Base-by-base conservation (phyloP, 2,329 filamentous ascomycete species). In the Dothideomycetes sp. region DNA sequence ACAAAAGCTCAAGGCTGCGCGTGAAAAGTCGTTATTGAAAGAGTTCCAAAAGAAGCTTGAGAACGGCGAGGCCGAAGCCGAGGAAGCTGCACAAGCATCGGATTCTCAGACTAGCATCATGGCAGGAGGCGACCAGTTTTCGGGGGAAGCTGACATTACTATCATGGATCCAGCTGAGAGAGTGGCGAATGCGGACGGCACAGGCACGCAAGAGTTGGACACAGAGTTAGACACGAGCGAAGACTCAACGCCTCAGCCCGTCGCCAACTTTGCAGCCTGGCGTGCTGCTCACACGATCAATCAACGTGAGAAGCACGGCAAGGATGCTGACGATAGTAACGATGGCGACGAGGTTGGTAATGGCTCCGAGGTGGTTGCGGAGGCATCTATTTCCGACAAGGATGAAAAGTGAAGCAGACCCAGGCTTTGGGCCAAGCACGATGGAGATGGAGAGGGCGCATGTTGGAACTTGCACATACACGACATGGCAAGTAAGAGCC, bases 51-150 rank as follows among this genome's bases (percentile, higher is more conserved):
- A 20, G 38, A 39, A 45, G 18, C 33, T 37, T 13, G 24, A 47
- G 41, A 24, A 35, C 11, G 44, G 18, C 15, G 39, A 32, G 12
- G 47, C 32, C 11, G 37, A 33, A 24, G 40, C 17, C 16, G 42
- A 43, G 11, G 36, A 37, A n/a, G 36, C 41, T 24, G 37, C 35
- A 5, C 25, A 36, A 18, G 35, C 38, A 1, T 28, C 43, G 5
- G 33, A 48, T 2, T 28, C 47, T 8, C 52, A 55, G 24, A 51
- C 48, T 8, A 52, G 43, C 18, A 19, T 50, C 12, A 49, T 47
- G 5, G 41, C 41, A 4, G 52, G 52, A 19, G 53, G 54, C 6
- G 54, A 57, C 20, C 49, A 45, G 16, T 56, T 58, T 28, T 38
- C 46, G 20, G 54, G 55, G n/a, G 54, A 55, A 28, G 46, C 47